Evolutionary conservation across 495 filamentous ascomycete species (phyloP).

Genomic region (Penicillium flavigenum): DNA sequence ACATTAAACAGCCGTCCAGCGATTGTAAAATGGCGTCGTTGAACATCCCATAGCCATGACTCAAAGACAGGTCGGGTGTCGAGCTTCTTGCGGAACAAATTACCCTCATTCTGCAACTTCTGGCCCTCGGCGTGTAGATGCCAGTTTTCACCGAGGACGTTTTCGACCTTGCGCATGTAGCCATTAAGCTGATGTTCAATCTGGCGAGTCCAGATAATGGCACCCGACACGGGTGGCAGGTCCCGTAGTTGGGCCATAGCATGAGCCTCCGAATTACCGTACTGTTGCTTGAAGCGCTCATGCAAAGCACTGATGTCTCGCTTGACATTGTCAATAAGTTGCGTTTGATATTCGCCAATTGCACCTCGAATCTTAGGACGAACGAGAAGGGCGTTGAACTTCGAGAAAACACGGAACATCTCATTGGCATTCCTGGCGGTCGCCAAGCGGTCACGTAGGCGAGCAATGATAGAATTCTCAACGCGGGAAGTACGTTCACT

Average conservation of each 20-base stretch:
- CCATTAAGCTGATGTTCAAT: slow-evolving; percentile 91
- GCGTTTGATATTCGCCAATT: slow-evolving; percentile 95
- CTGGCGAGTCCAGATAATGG: slow-evolving; percentile 95
- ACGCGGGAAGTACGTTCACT: slow-evolving; percentile 95
- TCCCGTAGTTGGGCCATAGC: slow-evolving; percentile 96
- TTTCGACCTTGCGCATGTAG: slow-evolving; percentile 97
- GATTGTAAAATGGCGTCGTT: slow-evolving; percentile 81
- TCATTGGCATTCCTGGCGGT: slow-evolving; percentile 96
- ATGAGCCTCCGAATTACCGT: slow-evolving; percentile 95
- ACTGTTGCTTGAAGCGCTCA: slow-evolving; percentile 97
- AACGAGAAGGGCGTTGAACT: slow-evolving; percentile 98
- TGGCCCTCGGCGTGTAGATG: slow-evolving; percentile 90
- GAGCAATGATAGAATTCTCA: slow-evolving; percentile 97
- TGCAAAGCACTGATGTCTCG: slow-evolving; percentile 89
- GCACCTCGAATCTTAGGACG: slow-evolving; percentile 96
- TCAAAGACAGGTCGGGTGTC: slow-evolving; percentile 92
- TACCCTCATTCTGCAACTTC: slow-evolving; percentile 84
- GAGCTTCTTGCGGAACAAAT: slow-evolving; percentile 90
- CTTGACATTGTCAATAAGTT: slow-evolving; percentile 96
- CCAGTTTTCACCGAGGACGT: slow-evolving; percentile 93
- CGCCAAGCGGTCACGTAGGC: slow-evolving; percentile 86
- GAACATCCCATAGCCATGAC: slow-evolving; percentile 89
- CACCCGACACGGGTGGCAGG: slow-evolving; percentile 89
- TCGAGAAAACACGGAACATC: slow-evolving; percentile 99
- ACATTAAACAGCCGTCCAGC: slow-evolving; percentile 89